These are phyloP conservation scores for Cruciata laevipes DNA, from an alignment of 257 asterid species.

Conservation along the genomic window DNA sequence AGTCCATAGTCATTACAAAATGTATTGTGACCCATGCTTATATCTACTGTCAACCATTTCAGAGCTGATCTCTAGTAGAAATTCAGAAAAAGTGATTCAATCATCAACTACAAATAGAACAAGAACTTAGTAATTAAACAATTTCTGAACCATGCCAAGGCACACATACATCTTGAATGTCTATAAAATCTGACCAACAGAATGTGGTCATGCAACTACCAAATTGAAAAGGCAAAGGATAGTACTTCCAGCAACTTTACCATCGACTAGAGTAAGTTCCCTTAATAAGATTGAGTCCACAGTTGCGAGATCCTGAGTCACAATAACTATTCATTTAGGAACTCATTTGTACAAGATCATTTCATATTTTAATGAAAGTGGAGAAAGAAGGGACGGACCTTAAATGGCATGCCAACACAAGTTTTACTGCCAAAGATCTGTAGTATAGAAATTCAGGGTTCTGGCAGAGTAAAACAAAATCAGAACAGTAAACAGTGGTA, in stretches of 20 bases:
- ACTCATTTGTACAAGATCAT: conserved; percentile 14
- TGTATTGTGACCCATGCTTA: conserved; percentile 99
- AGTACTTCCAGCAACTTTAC: conserved; percentile 72
- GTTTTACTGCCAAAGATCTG: conserved; percentile 85
- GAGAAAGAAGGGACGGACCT: conserved; percentile 39
- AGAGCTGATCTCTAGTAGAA: conserved; percentile 75
- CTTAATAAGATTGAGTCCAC: conserved; percentile 91
- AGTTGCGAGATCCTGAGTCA: conserved; percentile 83
- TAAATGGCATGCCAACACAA: conserved; percentile 92
- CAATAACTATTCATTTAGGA: conserved; percentile 12
- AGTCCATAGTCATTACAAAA: no score
- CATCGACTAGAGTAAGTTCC: conserved; percentile 80
- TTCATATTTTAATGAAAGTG: not conserved
- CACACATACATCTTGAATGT: not conserved
- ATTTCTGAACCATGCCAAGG: not conserved
- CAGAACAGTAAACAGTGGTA: conserved; percentile 9
- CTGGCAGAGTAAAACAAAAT: conserved; percentile 27
- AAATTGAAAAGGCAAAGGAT: conserved; percentile 8
- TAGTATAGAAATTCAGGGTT: conserved; percentile 88
- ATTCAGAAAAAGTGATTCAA: conserved; percentile 16
- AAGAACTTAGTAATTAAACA: not conserved
- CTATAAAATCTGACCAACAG: not conserved
- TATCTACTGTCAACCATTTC: conserved; percentile 75
- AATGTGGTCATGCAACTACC: not conserved
- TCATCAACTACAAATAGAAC: conserved; percentile 17